Evolutionary conservation across 148 eudicot genomes (phyloP), one percentile per base, ranked within the genome.

Genomic region (Rhododendron simsii): DNA sequence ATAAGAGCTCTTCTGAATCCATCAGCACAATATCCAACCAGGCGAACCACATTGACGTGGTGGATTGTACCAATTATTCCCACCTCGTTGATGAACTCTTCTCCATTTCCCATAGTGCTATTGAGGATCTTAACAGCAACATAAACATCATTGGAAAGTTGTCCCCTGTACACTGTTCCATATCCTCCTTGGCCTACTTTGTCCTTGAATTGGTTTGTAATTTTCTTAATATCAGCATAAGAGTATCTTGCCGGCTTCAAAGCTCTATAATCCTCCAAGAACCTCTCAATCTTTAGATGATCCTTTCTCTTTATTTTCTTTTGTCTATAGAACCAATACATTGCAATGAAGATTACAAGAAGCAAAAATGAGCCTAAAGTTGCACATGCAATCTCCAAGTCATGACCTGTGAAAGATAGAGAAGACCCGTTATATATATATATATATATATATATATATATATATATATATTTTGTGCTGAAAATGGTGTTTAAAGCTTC

Each of bases 71-170:
- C 80, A 20, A 77, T 77, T 44, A 41, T 77, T 77, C 80, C 77
- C 57, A 87, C 89, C 73, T 87, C 89, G 23, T 87, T 87, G 84
- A 87, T 81, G 85, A 87, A 87, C 2, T 89, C 90, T 20, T 84
- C 89, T 5, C 88, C 90, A 0, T 84, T 61, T 35, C 86, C 89
- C 80, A 67, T 85, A 33, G 78, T 11, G 26, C 20, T 77, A 55
- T 87, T 87, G 45, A 89, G 87, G 23, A 89, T 83, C 63, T 89
- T 89, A 2, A 89, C 91, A 0, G 89, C 91, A 5, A 89, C 87
- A 33, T 69, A 39, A 47, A 89, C 65, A 28, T 89, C 91, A 63
- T 74, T 69, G 35, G 89, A 87, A 35, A 89, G 87, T 39, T 85
- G 69, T 33, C 91, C 89, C 83, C 51, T 86, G 89, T 37, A 89